phyloP scores from a whole-genome alignment of 345 rosid genomes.

The Durio zibethinus region DNA sequence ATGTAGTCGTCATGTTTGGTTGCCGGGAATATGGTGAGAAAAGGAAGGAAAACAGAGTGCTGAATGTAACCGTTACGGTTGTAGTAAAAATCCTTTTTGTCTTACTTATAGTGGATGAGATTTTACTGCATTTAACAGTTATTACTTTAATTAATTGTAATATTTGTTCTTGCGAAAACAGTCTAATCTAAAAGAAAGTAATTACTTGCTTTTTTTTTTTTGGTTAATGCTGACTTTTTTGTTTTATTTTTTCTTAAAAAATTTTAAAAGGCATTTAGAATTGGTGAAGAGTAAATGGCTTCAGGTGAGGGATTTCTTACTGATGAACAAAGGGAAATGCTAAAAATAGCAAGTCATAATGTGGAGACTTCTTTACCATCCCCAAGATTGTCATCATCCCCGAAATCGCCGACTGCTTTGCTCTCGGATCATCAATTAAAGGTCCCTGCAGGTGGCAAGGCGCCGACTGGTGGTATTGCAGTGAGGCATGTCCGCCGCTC shows the following conservation, averaged over 20 bases:
- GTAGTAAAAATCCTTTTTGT: neutral
- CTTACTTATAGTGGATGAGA: neutral
- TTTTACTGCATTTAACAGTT: neutral
- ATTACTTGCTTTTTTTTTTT: neutral
- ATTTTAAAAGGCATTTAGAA: conserved; percentile 10
- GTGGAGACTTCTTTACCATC: conserved; percentile 59
- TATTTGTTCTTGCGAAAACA: neutral
- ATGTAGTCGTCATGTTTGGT: conserved; percentile 13
- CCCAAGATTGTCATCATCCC: conserved; percentile 76
- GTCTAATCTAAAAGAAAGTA: neutral
- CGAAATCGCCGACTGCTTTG: conserved; percentile 64
- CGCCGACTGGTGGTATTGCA: conserved; percentile 55
- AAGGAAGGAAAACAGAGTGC: neutral
- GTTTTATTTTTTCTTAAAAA: neutral
- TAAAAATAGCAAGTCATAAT: conserved; percentile 70
- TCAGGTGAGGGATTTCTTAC: conserved; percentile 77
- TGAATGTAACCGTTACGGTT: neutral
- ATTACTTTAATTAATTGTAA: neutral
- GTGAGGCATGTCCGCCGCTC: conserved; percentile 74
- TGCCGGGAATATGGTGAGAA: conserved; percentile 6
- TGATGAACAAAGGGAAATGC: conserved; percentile 70
- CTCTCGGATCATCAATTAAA: conserved; percentile 65
- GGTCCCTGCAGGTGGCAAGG: conserved; percentile 65
- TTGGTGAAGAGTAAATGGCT: conserved; percentile 51
- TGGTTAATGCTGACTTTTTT: neutral